Conservation (phyloP, 1,284 basidiomycete genomes). For the Ceratobasidium sp. region DNA sequence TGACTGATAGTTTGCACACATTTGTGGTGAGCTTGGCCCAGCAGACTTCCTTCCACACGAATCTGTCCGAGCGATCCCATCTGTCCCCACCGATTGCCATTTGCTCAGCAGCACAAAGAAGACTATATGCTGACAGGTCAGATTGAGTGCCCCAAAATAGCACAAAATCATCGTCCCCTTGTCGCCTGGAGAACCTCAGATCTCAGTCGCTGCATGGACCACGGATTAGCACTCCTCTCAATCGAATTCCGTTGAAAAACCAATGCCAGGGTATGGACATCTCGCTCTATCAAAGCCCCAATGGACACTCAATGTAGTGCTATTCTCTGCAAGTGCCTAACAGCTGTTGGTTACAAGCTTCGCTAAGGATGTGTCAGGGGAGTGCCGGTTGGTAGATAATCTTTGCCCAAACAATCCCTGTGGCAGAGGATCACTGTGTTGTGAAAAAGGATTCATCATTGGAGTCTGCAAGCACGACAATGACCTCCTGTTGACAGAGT, state of each 20-base stretch:
- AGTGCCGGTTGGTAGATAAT: too few relatives aligned
- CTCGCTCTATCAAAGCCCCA: not conserved
- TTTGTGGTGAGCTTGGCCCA: too few relatives aligned
- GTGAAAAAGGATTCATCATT: not conserved
- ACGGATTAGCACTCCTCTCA: not conserved
- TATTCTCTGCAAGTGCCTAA: not conserved
- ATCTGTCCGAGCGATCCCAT: too few relatives aligned
- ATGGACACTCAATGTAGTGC: not conserved
- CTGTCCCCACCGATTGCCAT: too few relatives aligned
- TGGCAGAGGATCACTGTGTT: not conserved
- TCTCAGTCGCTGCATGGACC: not conserved
- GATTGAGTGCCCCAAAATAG: not conserved
- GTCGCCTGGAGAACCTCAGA: not conserved
- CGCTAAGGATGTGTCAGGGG: too few relatives aligned
- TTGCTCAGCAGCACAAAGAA: too few relatives aligned
- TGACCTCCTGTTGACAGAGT: not conserved
- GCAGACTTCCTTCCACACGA: too few relatives aligned
- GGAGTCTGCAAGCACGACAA: not conserved
- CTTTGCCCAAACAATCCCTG: not conserved
- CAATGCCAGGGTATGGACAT: not conserved
- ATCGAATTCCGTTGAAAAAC: not conserved
- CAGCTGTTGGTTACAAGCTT: not conserved
- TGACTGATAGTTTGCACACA: too few relatives aligned
- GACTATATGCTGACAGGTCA: not conserved
- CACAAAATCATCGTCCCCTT: not conserved